A percentile compares a stretch with the other conserved stretches of the same genome.
These are phyloP conservation scores for Hypoxylon rickii DNA, from an alignment of 495 filamentous ascomycete species.

Conservation along the genomic window DNA sequence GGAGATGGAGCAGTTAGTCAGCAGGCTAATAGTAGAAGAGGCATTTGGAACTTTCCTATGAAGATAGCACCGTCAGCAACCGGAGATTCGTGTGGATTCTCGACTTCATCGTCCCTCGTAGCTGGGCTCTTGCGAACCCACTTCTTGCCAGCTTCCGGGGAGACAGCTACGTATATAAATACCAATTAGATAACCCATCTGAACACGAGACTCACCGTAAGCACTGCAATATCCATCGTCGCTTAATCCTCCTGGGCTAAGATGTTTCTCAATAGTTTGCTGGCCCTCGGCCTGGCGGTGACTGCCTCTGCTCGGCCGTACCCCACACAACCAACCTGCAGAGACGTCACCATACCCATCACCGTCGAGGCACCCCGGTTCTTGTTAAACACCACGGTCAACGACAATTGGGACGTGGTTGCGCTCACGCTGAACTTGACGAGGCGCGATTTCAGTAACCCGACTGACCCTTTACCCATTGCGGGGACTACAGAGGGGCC, in stretches of 20 bases:
- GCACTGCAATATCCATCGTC: too few relatives aligned
- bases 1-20: not conserved
- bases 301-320: constrained; percentile 8
- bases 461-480: constrained; percentile 21
- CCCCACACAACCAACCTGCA: constrained; percentile 9
- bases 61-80: constrained; percentile 15
- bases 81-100: constrained; percentile 15
- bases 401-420: constrained; percentile 36
- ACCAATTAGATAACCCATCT: too few relatives aligned
- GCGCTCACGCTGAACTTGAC: constrained; percentile 34
- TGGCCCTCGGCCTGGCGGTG: constrained; percentile 11
- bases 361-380: constrained; percentile 32
- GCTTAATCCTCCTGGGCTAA: too few relatives aligned
- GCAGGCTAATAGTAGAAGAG: not conserved
- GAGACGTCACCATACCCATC: constrained; percentile 30
- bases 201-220: too few relatives aligned
- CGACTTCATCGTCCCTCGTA: constrained; percentile 1
- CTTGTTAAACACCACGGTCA: constrained; percentile 25
- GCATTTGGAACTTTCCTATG: constrained; percentile 5
- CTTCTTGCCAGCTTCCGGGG: too few relatives aligned
- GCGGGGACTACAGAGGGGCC: constrained; percentile 14
- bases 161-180: too few relatives aligned
- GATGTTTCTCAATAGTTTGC: constrained; percentile 14
- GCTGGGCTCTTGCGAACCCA: too few relatives aligned
- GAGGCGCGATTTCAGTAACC: constrained; percentile 22